phyloP scores from a whole-genome alignment of 2,329 filamentous ascomycete species.

The Monosporascus sp. region DNA sequence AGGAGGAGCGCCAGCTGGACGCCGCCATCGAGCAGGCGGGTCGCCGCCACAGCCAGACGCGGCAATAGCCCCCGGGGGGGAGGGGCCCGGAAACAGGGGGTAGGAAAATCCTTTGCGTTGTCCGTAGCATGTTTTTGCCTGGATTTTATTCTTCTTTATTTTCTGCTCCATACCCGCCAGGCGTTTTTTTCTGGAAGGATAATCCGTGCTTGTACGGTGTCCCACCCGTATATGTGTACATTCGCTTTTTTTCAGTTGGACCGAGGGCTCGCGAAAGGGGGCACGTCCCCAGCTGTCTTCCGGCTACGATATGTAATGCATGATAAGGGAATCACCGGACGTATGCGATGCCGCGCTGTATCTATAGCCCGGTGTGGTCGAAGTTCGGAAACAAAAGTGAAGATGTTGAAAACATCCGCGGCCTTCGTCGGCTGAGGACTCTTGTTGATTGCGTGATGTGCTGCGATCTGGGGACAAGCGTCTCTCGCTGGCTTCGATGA shows the following conservation, averaged over 20 bases:
- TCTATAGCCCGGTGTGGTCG: neutral
- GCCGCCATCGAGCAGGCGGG: conserved; percentile 47
- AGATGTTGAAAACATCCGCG: too few relatives aligned
- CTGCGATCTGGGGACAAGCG: too few relatives aligned
- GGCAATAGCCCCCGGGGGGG: neutral
- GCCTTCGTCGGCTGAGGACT: too few relatives aligned
- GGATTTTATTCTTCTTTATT: too few relatives aligned
- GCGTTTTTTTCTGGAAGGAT: too few relatives aligned
- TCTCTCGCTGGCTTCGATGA: too few relatives aligned
- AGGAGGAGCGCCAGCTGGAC: conserved; percentile 53
- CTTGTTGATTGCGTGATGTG: too few relatives aligned
- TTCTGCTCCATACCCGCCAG: too few relatives aligned
- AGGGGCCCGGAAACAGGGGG: neutral
- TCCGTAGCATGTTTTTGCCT: too few relatives aligned
- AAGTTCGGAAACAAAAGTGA: too few relatives aligned
- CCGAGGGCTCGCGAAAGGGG: neutral
- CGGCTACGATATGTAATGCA: neutral
- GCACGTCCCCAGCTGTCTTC: neutral
- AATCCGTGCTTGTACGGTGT: too few relatives aligned
- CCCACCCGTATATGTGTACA: neutral
- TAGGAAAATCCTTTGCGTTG: neutral
- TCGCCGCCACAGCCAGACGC: conserved; percentile 2
- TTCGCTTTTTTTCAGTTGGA: neutral
- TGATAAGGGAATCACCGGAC: neutral
- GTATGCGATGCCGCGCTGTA: neutral